A percentile compares a stretch with the other conserved stretches of the same genome.
These are phyloP conservation scores for Aleurites moluccanus DNA, from an alignment of 441 rosid species.

Conservation along the genomic window DNA sequence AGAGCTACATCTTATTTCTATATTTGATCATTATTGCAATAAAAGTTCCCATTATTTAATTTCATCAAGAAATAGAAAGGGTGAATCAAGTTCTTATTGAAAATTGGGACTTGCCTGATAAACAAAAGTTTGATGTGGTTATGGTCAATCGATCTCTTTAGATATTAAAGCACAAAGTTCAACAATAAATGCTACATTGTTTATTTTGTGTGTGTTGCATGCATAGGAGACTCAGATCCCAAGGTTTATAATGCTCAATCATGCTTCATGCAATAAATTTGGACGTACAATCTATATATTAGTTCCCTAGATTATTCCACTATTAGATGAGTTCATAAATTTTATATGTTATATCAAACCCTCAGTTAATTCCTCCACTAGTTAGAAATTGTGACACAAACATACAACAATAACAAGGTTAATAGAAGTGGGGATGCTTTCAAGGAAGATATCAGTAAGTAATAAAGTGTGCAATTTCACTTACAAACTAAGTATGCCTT, in stretches of 20 bases:
- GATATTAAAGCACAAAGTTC: neutral
- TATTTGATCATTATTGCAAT: neutral
- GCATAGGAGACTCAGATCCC: neutral
- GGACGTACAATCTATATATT: neutral
- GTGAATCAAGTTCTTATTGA: neutral
- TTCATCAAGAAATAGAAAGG: neutral
- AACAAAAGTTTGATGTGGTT: neutral
- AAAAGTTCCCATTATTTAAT: neutral
- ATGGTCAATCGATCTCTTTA: neutral
- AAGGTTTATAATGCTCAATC: neutral
- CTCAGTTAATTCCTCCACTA: neutral
- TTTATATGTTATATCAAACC: neutral
- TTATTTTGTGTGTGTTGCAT: neutral
- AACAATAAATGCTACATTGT: neutral
- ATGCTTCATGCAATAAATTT: neutral
- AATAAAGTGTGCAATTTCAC: constrained; percentile 31
- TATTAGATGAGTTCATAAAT: no score
- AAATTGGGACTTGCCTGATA: neutral
- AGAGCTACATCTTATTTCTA: neutral
- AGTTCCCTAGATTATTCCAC: neutral
- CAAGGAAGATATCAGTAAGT: neutral
- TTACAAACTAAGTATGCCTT: constrained; percentile 62
- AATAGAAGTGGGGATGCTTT: neutral
- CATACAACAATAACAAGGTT: neutral
- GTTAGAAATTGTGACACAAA: neutral